phyloP scores from a whole-genome alignment of 768 basidiomycete species.

The Termitomyces sp. region DNA sequence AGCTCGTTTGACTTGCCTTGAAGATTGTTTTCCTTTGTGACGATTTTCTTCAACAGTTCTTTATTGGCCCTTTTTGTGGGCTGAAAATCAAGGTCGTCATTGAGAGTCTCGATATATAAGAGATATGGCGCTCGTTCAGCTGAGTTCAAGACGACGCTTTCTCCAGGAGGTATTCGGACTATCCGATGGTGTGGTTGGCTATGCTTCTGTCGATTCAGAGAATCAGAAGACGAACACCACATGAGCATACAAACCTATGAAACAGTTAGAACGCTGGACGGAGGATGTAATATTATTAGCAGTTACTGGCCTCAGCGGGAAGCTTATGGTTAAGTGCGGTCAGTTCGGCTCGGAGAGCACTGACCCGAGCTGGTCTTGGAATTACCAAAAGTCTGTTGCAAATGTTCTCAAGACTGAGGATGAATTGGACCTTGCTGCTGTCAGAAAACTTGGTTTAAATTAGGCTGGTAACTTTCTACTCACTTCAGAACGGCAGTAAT shows the following conservation, averaged over 20 bases:
- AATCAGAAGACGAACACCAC: constrained; percentile 78
- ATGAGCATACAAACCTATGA: constrained; percentile 78
- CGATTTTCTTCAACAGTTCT: constrained; percentile 76
- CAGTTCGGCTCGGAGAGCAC: constrained; percentile 92
- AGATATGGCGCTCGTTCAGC: constrained; percentile 95
- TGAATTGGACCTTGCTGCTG: constrained; percentile 65
- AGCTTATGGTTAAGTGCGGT: constrained; percentile 94
- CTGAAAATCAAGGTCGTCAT: constrained; percentile 90
- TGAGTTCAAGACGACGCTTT: constrained; percentile 96
- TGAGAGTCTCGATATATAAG: constrained; percentile 85
- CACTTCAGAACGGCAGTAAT: constrained; percentile 87
- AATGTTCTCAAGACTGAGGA: constrained; percentile 86
- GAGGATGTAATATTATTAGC: neutral
- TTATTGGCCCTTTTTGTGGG: constrained; percentile 77
- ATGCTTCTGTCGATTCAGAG: constrained; percentile 30
- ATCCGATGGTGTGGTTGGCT: constrained; percentile 85
- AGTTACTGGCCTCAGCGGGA: constrained; percentile 78
- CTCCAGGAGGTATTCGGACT: constrained; percentile 95
- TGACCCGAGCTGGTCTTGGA: constrained; percentile 90
- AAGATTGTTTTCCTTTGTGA: constrained; percentile 57
- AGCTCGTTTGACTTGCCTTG: constrained; percentile 55
- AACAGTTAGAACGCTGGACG: neutral
- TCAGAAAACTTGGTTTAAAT: constrained; percentile 3
- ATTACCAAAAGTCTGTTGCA: constrained; percentile 88
- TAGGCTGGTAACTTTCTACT: constrained; percentile 15